Base-by-base conservation (phyloP, 441 rosid genomes). In the Lepidium campestre region DNA sequence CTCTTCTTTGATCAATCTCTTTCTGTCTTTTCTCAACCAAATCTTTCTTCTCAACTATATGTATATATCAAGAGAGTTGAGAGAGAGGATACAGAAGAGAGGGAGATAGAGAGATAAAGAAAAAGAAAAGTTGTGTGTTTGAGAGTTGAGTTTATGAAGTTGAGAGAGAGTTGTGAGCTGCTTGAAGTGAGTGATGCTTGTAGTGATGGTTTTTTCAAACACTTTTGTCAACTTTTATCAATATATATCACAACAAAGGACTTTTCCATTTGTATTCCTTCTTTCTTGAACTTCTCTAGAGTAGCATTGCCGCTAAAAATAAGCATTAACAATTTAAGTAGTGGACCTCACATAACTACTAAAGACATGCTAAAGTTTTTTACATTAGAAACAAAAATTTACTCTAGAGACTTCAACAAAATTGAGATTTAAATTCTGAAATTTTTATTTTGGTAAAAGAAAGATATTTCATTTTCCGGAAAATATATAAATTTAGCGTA, bases 131-230 rank as follows among this genome's bases (percentile, higher is more conserved):
- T 59, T 65, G 58, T 32, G 56, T 8, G 48, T 59, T 45, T 27
- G 37, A 56, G 20, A 57, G 40, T 66, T 68, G 67, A 62, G 76
- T 54, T 63, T 64, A 42, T 35, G 67, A 59, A 57, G 76, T 46
- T 37, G 70, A 70, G 68, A 59, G 62, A 66, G 65, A 57, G 20
- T 60, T 69, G 80, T 69, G 81, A 80, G 74, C 57, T 74, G 64
- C 64, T 73, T 60, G 22, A 17, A 48, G 66, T 65, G 61, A 83
- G 86, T 77, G 82, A 78, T 70, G 74, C 58, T 77, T 62, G 90
- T 78, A 83, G 88, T 86, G 86, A 90, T 87, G 81, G 23, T 36
- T 67, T 61, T 67, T 67, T 46, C 17, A 35, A 40, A 32, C 71
- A 71, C 57, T 67, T 73, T 53, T 61, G 64, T 41, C 27, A 13